These are phyloP conservation scores for Salvia miltiorrhiza DNA, from an alignment of 257 asterid species.

Conservation along the genomic window DNA sequence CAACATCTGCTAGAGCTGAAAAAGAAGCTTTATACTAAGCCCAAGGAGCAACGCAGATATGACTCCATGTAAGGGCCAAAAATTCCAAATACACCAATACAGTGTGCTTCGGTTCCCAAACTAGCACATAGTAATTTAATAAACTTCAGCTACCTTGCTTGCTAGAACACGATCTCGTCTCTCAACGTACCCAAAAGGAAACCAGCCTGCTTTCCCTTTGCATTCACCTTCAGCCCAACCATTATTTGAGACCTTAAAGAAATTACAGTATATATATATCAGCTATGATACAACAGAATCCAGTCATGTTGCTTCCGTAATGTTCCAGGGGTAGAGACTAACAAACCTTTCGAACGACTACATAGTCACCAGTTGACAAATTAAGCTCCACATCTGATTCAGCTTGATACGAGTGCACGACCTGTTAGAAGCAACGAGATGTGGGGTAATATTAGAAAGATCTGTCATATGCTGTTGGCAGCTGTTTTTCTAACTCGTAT, in stretches of 20 bases:
- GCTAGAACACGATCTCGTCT: slow-evolving; percentile 96
- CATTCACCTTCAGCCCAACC: slow-evolving; percentile 99
- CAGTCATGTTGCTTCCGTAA: background rate
- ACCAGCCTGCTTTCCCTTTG: slow-evolving; percentile 98
- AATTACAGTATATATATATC: slow-evolving; percentile 8
- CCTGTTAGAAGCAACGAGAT: slow-evolving; percentile 39
- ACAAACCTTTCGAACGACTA: slow-evolving; percentile 88
- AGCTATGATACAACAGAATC: background rate
- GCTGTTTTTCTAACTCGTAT: background rate
- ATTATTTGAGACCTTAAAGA: slow-evolving; percentile 69
- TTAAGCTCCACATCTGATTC: slow-evolving; percentile 92
- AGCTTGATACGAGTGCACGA: slow-evolving; percentile 65
- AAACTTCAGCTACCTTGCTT: slow-evolving; percentile 85
- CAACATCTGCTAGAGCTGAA: slow-evolving; percentile 13
- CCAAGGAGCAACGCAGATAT: background rate
- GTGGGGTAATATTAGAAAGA: slow-evolving; percentile 13
- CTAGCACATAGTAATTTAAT: slow-evolving; percentile 28
- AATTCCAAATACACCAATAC: slow-evolving; percentile 17
- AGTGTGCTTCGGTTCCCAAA: background rate
- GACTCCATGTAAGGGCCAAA: slow-evolving; percentile 13
- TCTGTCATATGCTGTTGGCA: background rate
- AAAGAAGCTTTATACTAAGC: slow-evolving; percentile 10
- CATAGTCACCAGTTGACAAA: slow-evolving; percentile 79
- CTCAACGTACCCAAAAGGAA: slow-evolving; percentile 84
- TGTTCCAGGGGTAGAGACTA: background rate